These are phyloP conservation scores for Scorias spongiosa DNA, from an alignment of 2,329 filamentous ascomycete species.

Conservation along the genomic window DNA sequence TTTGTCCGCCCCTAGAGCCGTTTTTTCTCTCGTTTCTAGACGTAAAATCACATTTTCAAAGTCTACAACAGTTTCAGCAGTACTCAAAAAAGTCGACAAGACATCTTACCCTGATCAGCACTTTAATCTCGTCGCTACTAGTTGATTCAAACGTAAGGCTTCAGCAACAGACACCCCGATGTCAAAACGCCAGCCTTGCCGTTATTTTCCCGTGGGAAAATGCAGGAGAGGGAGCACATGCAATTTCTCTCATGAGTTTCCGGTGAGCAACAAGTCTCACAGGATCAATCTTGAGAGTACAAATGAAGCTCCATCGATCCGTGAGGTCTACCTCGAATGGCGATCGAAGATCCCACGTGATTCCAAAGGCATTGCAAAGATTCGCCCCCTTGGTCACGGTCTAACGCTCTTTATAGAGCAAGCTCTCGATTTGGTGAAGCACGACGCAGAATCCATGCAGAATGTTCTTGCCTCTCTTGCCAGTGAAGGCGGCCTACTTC, in stretches of 20 bases:
- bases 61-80: no score
- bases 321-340: slow-evolving; percentile 2
- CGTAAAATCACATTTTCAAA: no score
- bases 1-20: no score
- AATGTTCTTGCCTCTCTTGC: slow-evolving; percentile 11
- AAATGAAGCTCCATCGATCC: neutral
- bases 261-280: neutral
- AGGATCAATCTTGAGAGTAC: neutral
- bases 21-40: no score
- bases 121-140: no score
- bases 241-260: slow-evolving; percentile 7
- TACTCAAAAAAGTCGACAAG: no score
- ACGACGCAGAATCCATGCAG: slow-evolving; percentile 8
- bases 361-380: neutral
- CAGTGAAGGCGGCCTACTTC: slow-evolving; percentile 8
- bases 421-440: slow-evolving; percentile 8
- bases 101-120: no score
- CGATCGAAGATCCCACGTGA: slow-evolving; percentile 6
- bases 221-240: slow-evolving; percentile 4
- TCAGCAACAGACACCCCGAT: no score
- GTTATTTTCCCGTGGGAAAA: slow-evolving; percentile 1
- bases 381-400: slow-evolving; percentile 2
- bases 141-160: no score
- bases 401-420: slow-evolving; percentile 8
- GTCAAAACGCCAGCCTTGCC: slow-evolving; percentile 3